Conservation (phyloP, 345 rosid genomes). For the Populus simonii region DNA sequence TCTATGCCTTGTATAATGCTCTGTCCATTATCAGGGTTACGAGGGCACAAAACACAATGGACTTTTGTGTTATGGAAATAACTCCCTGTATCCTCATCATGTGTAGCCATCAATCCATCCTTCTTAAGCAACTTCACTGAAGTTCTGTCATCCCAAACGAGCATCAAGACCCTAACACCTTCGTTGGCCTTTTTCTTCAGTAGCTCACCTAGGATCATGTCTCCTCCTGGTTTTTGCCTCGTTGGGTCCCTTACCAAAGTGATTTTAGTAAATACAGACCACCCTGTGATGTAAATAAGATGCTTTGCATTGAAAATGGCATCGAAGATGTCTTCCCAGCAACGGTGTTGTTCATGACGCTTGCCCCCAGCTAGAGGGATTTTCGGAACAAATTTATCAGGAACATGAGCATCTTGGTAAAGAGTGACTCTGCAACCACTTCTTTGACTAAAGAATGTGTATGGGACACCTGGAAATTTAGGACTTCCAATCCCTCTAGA, state of each 20-base stretch:
- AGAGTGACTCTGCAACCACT: conserved; percentile 46
- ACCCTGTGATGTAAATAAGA: conserved; percentile 51
- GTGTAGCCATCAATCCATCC: conserved; percentile 59
- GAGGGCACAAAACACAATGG: conserved; percentile 51
- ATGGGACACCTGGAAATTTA: conserved; percentile 44
- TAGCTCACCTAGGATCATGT: conserved; percentile 48
- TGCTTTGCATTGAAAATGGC: conserved; percentile 45
- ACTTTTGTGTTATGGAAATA: conserved; percentile 42
- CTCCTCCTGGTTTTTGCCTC: conserved; percentile 33
- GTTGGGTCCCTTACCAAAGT: conserved; percentile 41
- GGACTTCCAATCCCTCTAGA: conserved; percentile 42
- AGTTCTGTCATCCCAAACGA: conserved; percentile 64
- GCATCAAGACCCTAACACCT: conserved; percentile 53
- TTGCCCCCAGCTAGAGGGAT: conserved; percentile 35
- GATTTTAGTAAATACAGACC: conserved; percentile 49
- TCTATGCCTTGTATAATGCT: conserved; percentile 40
- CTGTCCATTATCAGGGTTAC: conserved; percentile 42
- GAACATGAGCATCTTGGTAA: conserved; percentile 58
- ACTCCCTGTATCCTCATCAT: conserved; percentile 48
- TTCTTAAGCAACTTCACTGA: conserved; percentile 41
- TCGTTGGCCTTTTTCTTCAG: conserved; percentile 48
- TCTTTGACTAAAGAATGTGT: conserved; percentile 44
- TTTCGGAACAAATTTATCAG: conserved; percentile 28
- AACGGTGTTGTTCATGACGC: conserved; percentile 31
- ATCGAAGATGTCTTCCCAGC: conserved; percentile 57